phyloP scores from a whole-genome alignment of 345 rosid species.

The Citrus trifoliata region DNA sequence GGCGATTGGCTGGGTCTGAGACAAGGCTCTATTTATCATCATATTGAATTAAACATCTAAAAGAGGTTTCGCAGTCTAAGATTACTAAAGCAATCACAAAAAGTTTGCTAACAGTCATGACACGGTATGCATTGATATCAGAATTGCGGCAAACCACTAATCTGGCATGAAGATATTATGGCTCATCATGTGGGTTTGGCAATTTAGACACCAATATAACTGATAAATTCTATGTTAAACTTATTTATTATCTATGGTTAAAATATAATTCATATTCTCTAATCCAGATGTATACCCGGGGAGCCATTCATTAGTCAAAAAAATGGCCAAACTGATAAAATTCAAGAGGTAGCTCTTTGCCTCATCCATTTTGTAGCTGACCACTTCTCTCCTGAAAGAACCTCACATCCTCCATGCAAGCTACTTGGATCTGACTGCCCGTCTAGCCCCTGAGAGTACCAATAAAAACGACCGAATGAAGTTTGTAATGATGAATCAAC shows the following conservation, averaged over 20 bases:
- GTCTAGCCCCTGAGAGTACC: constrained; percentile 53
- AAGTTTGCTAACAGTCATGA: background rate
- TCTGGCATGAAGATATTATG: background rate
- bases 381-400: constrained; percentile 86
- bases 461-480: background rate
- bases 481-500: background rate
- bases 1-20: too few species aligned
- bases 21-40: background rate
- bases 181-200: background rate
- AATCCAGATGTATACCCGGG: background rate
- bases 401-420: constrained; percentile 94
- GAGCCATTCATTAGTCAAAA: background rate
- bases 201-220: background rate
- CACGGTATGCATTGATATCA: too few species aligned
- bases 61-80: background rate
- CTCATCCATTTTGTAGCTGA: constrained; percentile 99
- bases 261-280: background rate
- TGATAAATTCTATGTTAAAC: background rate
- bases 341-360: constrained; percentile 53
- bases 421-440: constrained; percentile 83
- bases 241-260: background rate
- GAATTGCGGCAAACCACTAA: too few species aligned
- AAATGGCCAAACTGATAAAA: background rate
- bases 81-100: background rate
- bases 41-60: too few species aligned